Conservation (phyloP, 768 basidiomycete genomes). For the Strobilomyces confusus region DNA sequence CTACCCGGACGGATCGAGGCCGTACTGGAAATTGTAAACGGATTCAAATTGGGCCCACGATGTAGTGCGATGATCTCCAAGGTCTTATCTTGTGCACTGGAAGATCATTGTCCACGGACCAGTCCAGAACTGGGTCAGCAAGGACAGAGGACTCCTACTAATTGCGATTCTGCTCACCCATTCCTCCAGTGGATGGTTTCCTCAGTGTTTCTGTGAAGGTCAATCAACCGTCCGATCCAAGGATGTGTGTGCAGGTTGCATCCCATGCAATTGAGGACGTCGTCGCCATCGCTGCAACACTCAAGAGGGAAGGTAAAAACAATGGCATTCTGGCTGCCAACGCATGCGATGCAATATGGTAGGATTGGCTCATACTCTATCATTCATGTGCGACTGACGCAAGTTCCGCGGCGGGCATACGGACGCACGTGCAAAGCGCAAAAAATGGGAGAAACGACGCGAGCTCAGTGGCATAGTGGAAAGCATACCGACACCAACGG, state of each 20-base stretch:
- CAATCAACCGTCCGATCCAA: background rate
- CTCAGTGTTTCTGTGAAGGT: background rate
- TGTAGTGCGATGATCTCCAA: constrained; percentile 22
- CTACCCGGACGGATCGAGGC: constrained; percentile 22
- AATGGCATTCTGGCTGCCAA: constrained; percentile 3
- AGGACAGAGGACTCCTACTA: constrained; percentile 18
- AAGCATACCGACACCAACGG: constrained; percentile 14
- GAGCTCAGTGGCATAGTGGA: constrained; percentile 23
- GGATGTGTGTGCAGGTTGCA: constrained; percentile 31
- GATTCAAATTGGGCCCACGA: constrained; percentile 26
- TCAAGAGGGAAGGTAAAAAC: constrained; percentile 13
- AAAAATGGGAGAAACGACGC: constrained; percentile 24
- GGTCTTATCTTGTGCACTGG: constrained; percentile 34
- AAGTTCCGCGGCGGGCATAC: constrained; percentile 11
- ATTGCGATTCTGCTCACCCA: constrained; percentile 30
- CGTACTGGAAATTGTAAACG: constrained; percentile 19
- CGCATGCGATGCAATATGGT: constrained; percentile 15
- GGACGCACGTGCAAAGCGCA: constrained; percentile 22
- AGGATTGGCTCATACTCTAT: background rate
- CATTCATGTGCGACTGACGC: background rate
- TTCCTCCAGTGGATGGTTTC: constrained; percentile 26
- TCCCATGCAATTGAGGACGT: constrained; percentile 42
- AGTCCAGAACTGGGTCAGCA: constrained; percentile 35
- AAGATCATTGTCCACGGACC: constrained; percentile 37
- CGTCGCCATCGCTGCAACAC: constrained; percentile 30